These are phyloP conservation scores for Microcyclospora pomicola DNA, from an alignment of 2,329 filamentous ascomycete genomes.

Conservation along the genomic window DNA sequence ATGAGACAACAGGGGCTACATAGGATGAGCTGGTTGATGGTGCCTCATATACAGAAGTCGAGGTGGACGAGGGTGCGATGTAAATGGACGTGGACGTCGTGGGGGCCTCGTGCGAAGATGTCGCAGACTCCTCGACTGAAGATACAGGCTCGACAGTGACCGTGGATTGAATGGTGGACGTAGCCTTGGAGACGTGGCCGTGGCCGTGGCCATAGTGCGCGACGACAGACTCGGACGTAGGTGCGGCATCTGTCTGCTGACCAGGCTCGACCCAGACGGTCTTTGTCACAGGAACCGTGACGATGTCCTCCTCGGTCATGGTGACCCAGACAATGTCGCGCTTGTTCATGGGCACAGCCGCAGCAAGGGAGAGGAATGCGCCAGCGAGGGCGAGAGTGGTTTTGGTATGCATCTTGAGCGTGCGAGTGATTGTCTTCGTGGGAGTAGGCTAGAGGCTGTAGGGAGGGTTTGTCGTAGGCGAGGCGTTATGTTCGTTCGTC, in stretches of 20 bases:
- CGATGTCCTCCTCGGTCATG: conserved; percentile 32
- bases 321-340: conserved; percentile 38
- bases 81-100: conserved; percentile 10
- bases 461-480: no score
- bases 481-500: no score
- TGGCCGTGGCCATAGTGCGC: conserved; percentile 10
- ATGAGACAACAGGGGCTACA: conserved; percentile 14
- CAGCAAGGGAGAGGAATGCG: conserved; percentile 17
- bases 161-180: conserved; percentile 5
- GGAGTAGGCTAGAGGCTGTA: no score
- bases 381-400: conserved; percentile 17
- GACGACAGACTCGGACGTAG: conserved; percentile 8
- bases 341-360: conserved; percentile 22
- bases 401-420: conserved; percentile 18
- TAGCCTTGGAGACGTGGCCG: conserved; percentile 11
- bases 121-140: conserved; percentile 2
- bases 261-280: conserved; percentile 33
- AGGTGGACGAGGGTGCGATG: conserved; percentile 11
- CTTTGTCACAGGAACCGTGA: conserved; percentile 35
- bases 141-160: conserved; percentile 2
- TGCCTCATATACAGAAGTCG: conserved; percentile 9
- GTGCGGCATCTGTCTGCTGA: background rate
- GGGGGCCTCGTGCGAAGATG: conserved; percentile 3
- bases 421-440: background rate
- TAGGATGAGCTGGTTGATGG: conserved; percentile 10